Conservation (phyloP, 2,329 filamentous ascomycete genomes). For the Bipolaris victoriae region DNA sequence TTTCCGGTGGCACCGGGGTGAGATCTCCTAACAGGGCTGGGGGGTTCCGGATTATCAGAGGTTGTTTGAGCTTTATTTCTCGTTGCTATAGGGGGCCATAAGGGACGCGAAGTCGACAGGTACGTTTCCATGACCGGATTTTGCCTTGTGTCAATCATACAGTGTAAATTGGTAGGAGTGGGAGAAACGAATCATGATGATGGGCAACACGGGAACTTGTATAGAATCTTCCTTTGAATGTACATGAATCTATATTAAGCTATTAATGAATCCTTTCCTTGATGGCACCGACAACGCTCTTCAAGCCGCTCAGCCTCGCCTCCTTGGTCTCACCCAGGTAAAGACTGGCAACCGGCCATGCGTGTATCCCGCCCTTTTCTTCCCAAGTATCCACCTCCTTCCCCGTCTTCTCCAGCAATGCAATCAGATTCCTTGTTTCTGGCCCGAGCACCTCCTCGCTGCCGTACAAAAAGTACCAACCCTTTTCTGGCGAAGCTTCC, state of each 20-base stretch:
- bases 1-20: neutral
- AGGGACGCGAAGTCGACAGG: neutral
- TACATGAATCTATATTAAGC: neutral
- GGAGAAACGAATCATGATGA: conserved; percentile 9
- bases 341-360: conserved; percentile 76
- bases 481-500: conserved; percentile 67
- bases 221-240: conserved; percentile 11
- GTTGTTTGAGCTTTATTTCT: neutral
- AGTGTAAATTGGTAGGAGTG: conserved; percentile 2
- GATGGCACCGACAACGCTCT: conserved; percentile 51
- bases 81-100: conserved; percentile 4
- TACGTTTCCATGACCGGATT: too few relatives aligned
- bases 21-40: neutral
- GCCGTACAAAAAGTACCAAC: conserved; percentile 74
- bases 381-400: conserved; percentile 63
- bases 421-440: conserved; percentile 68
- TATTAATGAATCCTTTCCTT: conserved; percentile 35
- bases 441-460: conserved; percentile 78
- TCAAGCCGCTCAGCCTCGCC: conserved; percentile 56
- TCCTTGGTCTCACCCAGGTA: conserved; percentile 59
- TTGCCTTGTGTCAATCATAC: too few relatives aligned
- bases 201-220: conserved; percentile 15
- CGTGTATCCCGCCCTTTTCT: conserved; percentile 74
- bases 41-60: neutral
- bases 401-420: conserved; percentile 60